phyloP scores from a whole-genome alignment of 352 stramenopile species.

The Pythium chondricola region DNA sequence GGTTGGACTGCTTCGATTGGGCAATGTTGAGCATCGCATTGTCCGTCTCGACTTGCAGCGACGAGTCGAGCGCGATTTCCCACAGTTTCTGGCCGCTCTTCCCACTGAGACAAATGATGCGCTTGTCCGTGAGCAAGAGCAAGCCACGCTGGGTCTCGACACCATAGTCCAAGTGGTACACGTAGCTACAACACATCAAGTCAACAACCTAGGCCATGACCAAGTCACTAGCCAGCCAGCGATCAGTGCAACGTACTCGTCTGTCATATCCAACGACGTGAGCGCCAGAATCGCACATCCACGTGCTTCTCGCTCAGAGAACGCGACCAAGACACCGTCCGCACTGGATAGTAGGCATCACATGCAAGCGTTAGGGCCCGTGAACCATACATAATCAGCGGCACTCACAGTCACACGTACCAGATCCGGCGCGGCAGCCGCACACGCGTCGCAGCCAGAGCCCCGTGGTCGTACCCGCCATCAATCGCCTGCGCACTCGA shows the following conservation, averaged over 20 bases:
- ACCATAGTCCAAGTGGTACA: constrained; percentile 80
- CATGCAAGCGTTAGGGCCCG: too few species aligned
- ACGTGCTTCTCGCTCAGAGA: constrained; percentile 69
- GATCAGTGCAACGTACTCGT: constrained; percentile 62
- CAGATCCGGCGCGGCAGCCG: constrained; percentile 68
- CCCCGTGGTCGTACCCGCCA: constrained; percentile 35
- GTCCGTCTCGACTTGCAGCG: constrained; percentile 44
- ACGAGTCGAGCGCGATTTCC: constrained; percentile 80
- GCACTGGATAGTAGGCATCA: constrained; percentile 45
- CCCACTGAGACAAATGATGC: constrained; percentile 66
- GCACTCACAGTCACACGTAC: too few species aligned
- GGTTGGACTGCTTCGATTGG: constrained; percentile 33
- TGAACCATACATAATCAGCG: too few species aligned
- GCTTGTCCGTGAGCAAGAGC: constrained; percentile 79
- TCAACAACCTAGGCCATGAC: too few species aligned
- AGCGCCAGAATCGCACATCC: constrained; percentile 74
- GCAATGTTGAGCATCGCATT: constrained; percentile 40
- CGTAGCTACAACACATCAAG: constrained; percentile 60
- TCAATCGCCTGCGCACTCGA: constrained; percentile 77
- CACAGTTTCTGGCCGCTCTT: constrained; percentile 73
- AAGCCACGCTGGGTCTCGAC: constrained; percentile 56
- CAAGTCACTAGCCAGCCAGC: too few species aligned
- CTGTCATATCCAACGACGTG: constrained; percentile 64
- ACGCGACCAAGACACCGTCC: constrained; percentile 75
- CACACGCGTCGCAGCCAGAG: constrained; percentile 50